Evolutionary conservation across 495 filamentous ascomycete genomes (phyloP).

Genomic region (Pyrenopolyporus hunteri): DNA sequence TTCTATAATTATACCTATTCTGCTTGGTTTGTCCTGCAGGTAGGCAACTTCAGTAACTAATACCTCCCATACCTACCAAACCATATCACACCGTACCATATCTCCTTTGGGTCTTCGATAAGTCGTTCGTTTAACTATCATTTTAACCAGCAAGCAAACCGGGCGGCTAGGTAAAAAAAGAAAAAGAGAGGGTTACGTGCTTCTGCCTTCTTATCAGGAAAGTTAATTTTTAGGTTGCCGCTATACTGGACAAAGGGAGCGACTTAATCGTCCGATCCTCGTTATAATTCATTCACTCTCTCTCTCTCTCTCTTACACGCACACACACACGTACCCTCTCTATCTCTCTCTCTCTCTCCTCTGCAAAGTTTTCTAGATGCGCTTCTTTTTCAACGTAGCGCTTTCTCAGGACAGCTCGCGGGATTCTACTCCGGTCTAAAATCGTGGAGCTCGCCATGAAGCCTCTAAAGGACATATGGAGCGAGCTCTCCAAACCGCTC

Average conservation of each 20-base stretch:
- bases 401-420: not conserved
- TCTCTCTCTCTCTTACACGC: no score
- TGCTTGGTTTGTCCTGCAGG: not conserved
- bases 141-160: not conserved
- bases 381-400: not conserved
- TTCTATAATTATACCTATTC: constrained; percentile 5
- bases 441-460: constrained; percentile 20
- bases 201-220: constrained; percentile 9
- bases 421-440: not conserved
- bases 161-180: not conserved
- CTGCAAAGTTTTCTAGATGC: constrained; percentile 9
- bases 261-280: not conserved
- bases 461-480: constrained; percentile 36
- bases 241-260: constrained; percentile 26
- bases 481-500: constrained; percentile 33
- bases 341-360: no score
- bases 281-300: no score
- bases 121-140: constrained; percentile 25
- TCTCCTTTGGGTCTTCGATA: constrained; percentile 12
- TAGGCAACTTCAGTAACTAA: no score
- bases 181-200: not conserved
- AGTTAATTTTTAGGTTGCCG: constrained; percentile 34
- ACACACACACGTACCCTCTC: no score
- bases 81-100: no score
- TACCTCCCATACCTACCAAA: no score